Percentiles rank a stretch among this genome's conserved stretches.
These are phyloP conservation scores for Chytridiales sp. DNA, from an alignment of 371 early-diverging fungal genomes.

Conservation along the genomic window DNA sequence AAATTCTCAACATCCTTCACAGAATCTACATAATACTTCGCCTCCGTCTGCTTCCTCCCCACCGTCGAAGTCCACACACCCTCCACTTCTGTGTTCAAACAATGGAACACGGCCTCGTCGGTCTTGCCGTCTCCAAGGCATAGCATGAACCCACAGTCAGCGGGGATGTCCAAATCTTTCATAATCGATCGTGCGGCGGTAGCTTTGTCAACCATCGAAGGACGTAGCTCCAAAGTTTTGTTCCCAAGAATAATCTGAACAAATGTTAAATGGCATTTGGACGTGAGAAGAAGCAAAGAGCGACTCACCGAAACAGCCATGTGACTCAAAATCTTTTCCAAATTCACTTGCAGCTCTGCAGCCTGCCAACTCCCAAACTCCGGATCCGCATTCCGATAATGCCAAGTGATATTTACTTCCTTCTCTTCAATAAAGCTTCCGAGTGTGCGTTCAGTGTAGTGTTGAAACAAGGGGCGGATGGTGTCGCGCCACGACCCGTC, in stretches of 20 bases:
- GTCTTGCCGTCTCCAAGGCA: slow-evolving; percentile 93
- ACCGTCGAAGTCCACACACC: slow-evolving; percentile 74
- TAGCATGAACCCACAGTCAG: slow-evolving; percentile 71
- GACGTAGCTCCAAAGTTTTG: slow-evolving; percentile 92
- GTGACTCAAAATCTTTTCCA: slow-evolving; percentile 89
- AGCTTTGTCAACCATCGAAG: slow-evolving; percentile 86
- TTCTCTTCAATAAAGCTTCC: slow-evolving; percentile 62
- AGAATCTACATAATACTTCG: slow-evolving; percentile 76
- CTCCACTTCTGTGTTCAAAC: slow-evolving; percentile 52
- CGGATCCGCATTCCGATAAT: slow-evolving; percentile 58
- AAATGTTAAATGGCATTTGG: no score
- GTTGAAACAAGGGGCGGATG: slow-evolving; percentile 73
- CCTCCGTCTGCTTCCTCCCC: slow-evolving; percentile 95
- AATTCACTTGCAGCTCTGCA: slow-evolving; percentile 88
- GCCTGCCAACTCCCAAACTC: slow-evolving; percentile 83
- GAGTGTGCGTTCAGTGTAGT: slow-evolving; percentile 59
- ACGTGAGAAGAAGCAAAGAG: background rate
- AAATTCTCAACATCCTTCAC: slow-evolving; percentile 45
- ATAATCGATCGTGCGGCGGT: slow-evolving; percentile 86
- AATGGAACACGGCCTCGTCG: slow-evolving; percentile 85
- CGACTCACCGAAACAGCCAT: slow-evolving; percentile 80
- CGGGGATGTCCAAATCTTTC: slow-evolving; percentile 57
- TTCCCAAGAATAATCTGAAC: slow-evolving; percentile 82
- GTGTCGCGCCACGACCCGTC: slow-evolving; percentile 89
- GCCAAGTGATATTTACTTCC: slow-evolving; percentile 59